A percentile compares a stretch with the other conserved stretches of the same genome.
Evolutionary conservation across 805 yeast genomes (phyloP).

Genomic region (Pichia pseudocactophila): DNA sequence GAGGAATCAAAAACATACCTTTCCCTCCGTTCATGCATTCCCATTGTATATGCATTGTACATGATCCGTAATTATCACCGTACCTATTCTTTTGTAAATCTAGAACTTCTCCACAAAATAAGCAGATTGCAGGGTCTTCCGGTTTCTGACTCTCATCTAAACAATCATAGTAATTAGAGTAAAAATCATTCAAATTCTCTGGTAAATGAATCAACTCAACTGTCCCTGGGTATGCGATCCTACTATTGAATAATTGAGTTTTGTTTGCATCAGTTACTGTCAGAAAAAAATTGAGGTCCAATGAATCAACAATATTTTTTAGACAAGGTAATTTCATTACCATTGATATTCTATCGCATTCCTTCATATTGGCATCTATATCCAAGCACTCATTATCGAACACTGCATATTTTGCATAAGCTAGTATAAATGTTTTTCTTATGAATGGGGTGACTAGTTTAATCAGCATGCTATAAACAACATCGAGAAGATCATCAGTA

Average conservation of each 20-base stretch:
- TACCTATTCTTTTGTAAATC: slow-evolving; percentile 56
- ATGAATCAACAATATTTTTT: slow-evolving; percentile 15
- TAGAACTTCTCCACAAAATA: slow-evolving; percentile 67
- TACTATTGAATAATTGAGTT: slow-evolving; percentile 8
- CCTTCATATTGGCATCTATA: slow-evolving; percentile 26
- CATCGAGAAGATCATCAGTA: slow-evolving; percentile 26
- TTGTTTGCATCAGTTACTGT: slow-evolving; percentile 8
- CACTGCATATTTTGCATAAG: slow-evolving; percentile 23
- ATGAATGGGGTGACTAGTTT: slow-evolving; percentile 56
- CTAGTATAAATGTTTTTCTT: slow-evolving; percentile 50
- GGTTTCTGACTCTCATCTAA: slow-evolving; percentile 29
- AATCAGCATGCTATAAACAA: slow-evolving; percentile 45
- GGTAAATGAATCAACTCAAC: slow-evolving; percentile 61
- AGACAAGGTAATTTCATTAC: slow-evolving; percentile 41
- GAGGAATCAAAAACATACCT: slow-evolving; percentile 71
- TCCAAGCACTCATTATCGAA: neutral
- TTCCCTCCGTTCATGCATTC: slow-evolving; percentile 51
- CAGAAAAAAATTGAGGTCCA: slow-evolving; percentile 12
- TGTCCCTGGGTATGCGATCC: slow-evolving; percentile 56
- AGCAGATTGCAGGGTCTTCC: slow-evolving; percentile 77
- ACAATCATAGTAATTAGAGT: slow-evolving; percentile 47
- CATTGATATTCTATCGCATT: slow-evolving; percentile 45
- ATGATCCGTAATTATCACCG: slow-evolving; percentile 59
- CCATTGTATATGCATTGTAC: slow-evolving; percentile 59
- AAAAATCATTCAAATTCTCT: slow-evolving; percentile 53